Conservation (phyloP, 2,329 filamentous ascomycete genomes). For the Aureobasidium lini region DNA sequence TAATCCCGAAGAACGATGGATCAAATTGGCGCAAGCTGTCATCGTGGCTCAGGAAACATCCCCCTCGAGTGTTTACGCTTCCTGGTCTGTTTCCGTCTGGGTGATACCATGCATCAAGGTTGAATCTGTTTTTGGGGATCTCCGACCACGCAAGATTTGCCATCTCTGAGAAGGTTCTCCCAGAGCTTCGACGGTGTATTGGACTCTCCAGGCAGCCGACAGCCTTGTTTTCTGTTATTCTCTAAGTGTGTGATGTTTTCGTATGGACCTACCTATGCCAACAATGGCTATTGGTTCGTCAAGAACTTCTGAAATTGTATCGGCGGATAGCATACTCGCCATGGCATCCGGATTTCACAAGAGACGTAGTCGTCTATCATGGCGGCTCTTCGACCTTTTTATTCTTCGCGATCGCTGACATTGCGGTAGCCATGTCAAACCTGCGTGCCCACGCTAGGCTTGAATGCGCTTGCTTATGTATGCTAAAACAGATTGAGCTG, state of each 20-base stretch:
- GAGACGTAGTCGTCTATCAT: no score
- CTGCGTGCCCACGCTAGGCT: not conserved
- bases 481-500: not conserved
- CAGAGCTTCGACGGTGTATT: slow-evolving; percentile 18
- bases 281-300: slow-evolving; percentile 37
- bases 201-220: slow-evolving; percentile 37
- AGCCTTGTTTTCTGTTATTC: slow-evolving; percentile 21
- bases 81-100: slow-evolving; percentile 12
- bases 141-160: slow-evolving; percentile 21
- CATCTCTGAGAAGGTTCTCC: slow-evolving; percentile 2
- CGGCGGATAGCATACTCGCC: no score
- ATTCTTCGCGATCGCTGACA: not conserved
- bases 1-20: slow-evolving; percentile 21
- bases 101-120: slow-evolving; percentile 20
- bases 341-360: no score
- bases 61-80: not conserved
- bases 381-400: not conserved
- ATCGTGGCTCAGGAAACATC: slow-evolving; percentile 19
- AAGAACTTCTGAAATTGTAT: not conserved
- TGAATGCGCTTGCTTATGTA: not conserved
- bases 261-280: slow-evolving; percentile 24
- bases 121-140: slow-evolving; percentile 9
- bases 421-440: not conserved
- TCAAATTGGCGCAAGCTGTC: slow-evolving; percentile 21
- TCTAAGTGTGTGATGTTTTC: not conserved